Conservation (phyloP, 2,329 filamentous ascomycete species). For the Neophaeococcomyces aloes region DNA sequence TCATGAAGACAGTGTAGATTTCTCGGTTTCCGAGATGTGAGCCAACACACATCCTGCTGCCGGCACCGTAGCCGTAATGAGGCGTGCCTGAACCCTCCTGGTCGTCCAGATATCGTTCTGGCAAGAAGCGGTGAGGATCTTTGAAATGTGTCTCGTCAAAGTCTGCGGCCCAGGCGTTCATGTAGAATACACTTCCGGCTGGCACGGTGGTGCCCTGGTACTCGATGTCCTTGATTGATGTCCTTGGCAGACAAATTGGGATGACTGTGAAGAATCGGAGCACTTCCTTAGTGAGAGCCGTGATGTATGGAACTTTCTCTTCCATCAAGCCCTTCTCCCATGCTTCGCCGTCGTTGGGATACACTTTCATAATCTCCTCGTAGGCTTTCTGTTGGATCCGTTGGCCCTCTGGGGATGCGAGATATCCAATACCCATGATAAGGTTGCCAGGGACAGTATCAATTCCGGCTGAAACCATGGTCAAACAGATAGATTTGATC, state of each 20-base stretch:
- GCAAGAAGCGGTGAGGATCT: constrained; percentile 51
- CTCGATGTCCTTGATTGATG: constrained; percentile 60
- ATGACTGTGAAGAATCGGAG: constrained; percentile 72
- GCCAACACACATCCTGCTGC: constrained; percentile 54
- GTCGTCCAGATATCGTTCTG: constrained; percentile 57
- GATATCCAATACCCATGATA: constrained; percentile 67
- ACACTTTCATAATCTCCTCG: constrained; percentile 58
- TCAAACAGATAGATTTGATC: constrained; percentile 69
- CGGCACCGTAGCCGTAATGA: constrained; percentile 54
- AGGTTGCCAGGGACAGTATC: constrained; percentile 73
- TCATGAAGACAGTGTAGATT: constrained; percentile 50
- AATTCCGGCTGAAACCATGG: constrained; percentile 70
- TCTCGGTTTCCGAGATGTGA: constrained; percentile 54
- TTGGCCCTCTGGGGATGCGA: constrained; percentile 58
- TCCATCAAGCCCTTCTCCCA: constrained; percentile 63
- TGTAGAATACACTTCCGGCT: constrained; percentile 67
- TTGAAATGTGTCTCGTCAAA: constrained; percentile 62
- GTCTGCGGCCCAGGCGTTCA: constrained; percentile 68
- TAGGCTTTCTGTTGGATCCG: constrained; percentile 60
- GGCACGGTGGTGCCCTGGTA: constrained; percentile 60
- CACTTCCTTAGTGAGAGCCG: constrained; percentile 67
- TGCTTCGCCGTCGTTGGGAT: constrained; percentile 58
- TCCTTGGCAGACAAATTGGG: constrained; percentile 64
- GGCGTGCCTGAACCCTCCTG: constrained; percentile 43
- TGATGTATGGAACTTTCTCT: constrained; percentile 67